These are phyloP conservation scores for Pythium periplocum DNA, from an alignment of 352 stramenopile genomes.

Conservation along the genomic window DNA sequence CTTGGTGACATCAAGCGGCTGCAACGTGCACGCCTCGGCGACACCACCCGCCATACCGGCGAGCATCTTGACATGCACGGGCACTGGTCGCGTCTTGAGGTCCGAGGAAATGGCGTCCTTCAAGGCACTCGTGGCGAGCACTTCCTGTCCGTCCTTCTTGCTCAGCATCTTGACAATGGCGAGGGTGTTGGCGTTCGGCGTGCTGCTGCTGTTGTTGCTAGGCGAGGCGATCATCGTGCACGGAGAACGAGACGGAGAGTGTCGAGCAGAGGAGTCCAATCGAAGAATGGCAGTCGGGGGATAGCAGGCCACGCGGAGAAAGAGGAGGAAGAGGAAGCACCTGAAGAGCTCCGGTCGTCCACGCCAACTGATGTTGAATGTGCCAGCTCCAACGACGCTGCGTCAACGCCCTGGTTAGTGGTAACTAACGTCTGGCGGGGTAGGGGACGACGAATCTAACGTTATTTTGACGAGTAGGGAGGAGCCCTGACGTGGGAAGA, in stretches of 20 bases:
- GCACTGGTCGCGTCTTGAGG: conserved; percentile 61
- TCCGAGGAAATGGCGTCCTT: conserved; percentile 72
- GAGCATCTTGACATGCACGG: conserved; percentile 82
- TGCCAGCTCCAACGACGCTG: conserved; percentile 6
- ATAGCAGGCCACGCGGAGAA: neutral
- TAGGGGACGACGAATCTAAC: conserved; percentile 12
- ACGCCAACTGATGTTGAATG: conserved; percentile 15
- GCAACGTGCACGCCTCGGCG: conserved; percentile 76
- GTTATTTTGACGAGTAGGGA: conserved; percentile 5
- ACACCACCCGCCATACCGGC: conserved; percentile 83
- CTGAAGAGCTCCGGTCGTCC: no score
- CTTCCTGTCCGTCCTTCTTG: conserved; percentile 13
- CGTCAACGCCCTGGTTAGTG: conserved; percentile 16
- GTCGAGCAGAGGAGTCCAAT: conserved; percentile 22
- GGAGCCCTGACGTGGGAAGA: neutral
- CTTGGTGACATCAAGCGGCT: conserved; percentile 85
- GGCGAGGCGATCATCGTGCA: no score
- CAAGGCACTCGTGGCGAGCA: conserved; percentile 63
- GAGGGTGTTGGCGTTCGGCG: conserved; percentile 14
- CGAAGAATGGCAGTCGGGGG: conserved; percentile 29
- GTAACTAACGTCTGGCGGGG: neutral
- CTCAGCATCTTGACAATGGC: conserved; percentile 24
- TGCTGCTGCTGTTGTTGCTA: conserved; percentile 1
- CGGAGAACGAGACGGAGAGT: conserved; percentile 3
- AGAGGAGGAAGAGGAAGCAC: neutral